Percentiles rank a stretch among this genome's conserved stretches.
These are phyloP conservation scores for Veloporphyrellus conicus DNA, from an alignment of 1,284 basidiomycete genomes.

Conservation along the genomic window DNA sequence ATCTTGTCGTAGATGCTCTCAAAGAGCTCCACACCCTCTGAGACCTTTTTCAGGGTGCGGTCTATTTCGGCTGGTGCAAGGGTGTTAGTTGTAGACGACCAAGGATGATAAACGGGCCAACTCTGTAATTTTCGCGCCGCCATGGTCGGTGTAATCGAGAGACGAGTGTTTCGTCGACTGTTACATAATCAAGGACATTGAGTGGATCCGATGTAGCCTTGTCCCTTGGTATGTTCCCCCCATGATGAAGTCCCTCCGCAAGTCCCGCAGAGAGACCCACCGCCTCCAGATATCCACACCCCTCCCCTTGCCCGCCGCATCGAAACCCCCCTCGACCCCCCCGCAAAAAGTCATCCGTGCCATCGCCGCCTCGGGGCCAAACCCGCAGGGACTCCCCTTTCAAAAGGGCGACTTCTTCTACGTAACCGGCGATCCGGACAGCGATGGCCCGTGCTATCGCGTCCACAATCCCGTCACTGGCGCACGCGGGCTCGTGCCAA, in stretches of 20 bases:
- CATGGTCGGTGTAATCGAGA: slow-evolving; percentile 45
- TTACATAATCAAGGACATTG: slow-evolving; percentile 24
- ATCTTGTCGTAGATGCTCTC: slow-evolving; percentile 97
- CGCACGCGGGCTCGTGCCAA: slow-evolving; percentile 88
- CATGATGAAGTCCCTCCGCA: slow-evolving; percentile 81
- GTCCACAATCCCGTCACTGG: slow-evolving; percentile 90
- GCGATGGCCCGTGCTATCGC: slow-evolving; percentile 68
- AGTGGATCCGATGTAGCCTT: not conserved
- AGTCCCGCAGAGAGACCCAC: slow-evolving; percentile 48
- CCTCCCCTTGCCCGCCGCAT: slow-evolving; percentile 57
- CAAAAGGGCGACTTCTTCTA: slow-evolving; percentile 97
- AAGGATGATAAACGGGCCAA: slow-evolving; percentile 32
- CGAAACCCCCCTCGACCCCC: slow-evolving; percentile 70
- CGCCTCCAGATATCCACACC: slow-evolving; percentile 67
- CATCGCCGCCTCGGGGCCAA: slow-evolving; percentile 63
- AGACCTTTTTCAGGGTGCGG: slow-evolving; percentile 91
- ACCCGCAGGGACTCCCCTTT: slow-evolving; percentile 87
- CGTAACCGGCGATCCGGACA: slow-evolving; percentile 73
- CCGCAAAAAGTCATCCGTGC: slow-evolving; percentile 97
- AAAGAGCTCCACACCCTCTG: slow-evolving; percentile 91
- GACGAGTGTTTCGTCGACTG: not conserved
- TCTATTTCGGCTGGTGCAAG: slow-evolving; percentile 81
- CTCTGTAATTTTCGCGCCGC: slow-evolving; percentile 81
- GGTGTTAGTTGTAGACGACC: not conserved
- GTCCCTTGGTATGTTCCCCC: not conserved